Conservation (phyloP, 208 protist genomes). For the Vickermania spadyakhi region DNA sequence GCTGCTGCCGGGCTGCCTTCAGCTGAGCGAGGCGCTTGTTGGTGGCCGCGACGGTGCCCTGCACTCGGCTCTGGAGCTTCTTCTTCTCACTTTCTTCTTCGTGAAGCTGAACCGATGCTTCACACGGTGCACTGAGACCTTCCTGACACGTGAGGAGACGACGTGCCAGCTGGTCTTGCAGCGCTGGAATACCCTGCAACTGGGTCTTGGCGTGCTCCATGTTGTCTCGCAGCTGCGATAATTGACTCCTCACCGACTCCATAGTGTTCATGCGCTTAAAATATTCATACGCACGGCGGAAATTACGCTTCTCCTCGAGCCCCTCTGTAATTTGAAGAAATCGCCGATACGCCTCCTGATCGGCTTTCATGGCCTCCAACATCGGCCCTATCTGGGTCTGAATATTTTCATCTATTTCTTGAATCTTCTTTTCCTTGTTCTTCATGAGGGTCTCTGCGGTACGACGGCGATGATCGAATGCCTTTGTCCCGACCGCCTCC, state of each 20-base stretch:
- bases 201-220: constrained; percentile 30
- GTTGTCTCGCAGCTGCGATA: constrained; percentile 12
- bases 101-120: constrained; percentile 43
- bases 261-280: constrained; percentile 27
- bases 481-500: constrained; percentile 99
- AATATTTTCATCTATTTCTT: constrained; percentile 94
- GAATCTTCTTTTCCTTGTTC: constrained; percentile 98
- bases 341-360: constrained; percentile 77
- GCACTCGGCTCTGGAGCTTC: constrained; percentile 33
- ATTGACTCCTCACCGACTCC: constrained; percentile 9
- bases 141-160: constrained; percentile 49
- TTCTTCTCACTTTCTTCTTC: constrained; percentile 59
- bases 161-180: constrained; percentile 43
- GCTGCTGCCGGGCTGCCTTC: constrained; percentile 21
- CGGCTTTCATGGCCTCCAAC: constrained; percentile 77
- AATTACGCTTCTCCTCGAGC: constrained; percentile 61
- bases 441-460: constrained; percentile 95
- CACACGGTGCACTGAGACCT: constrained; percentile 29
- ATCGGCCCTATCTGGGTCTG: constrained; percentile 79
- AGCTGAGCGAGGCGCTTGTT: constrained; percentile 40
- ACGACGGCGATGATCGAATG: constrained; percentile 98
- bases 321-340: constrained; percentile 56
- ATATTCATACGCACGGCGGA: constrained; percentile 71
- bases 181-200: constrained; percentile 29
- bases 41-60: constrained; percentile 26